Evolutionary conservation across 345 rosid genomes (phyloP).

Genomic region (Aethionema arabicum): DNA sequence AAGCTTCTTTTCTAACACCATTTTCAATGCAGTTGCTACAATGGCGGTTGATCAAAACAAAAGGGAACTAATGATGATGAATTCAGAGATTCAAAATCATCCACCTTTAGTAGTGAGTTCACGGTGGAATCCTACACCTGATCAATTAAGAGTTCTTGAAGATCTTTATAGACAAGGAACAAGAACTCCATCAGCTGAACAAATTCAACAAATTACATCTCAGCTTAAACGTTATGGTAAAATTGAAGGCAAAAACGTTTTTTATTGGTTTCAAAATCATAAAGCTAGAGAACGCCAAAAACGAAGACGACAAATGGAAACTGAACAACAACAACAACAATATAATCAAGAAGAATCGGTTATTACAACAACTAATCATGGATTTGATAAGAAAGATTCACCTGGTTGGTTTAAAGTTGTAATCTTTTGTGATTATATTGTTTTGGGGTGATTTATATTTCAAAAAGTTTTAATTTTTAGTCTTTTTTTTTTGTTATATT

Average conservation of each 20-base stretch:
- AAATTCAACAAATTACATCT: conserved; percentile 82
- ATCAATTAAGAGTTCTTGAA: conserved; percentile 81
- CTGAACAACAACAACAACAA: conserved; percentile 3
- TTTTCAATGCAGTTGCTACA: conserved; percentile 24
- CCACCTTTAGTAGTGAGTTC: conserved; percentile 59
- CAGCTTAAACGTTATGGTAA: conserved; percentile 85
- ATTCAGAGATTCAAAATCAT: conserved; percentile 42
- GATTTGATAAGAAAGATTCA: conserved; percentile 56
- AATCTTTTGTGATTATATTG: background rate
- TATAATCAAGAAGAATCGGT: conserved; percentile 15
- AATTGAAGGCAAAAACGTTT: conserved; percentile 96
- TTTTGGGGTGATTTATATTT: too few species aligned
- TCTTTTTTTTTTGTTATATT: too few species aligned
- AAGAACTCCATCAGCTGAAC: conserved; percentile 87
- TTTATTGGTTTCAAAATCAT: conserved; percentile 98
- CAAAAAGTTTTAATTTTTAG: too few species aligned
- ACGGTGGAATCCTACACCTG: conserved; percentile 96
- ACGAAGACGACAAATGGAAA: conserved; percentile 85
- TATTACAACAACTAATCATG: conserved; percentile 30
- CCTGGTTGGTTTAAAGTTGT: conserved; percentile 4
- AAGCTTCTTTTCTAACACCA: conserved; percentile 1
- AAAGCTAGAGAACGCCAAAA: conserved; percentile 91
- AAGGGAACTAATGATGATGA: conserved; percentile 52
- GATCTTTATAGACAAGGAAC: conserved; percentile 81
- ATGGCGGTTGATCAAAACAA: conserved; percentile 62